Evolutionary conservation across 768 basidiomycete genomes (phyloP).

Genomic region (Psilocybe tampanensis): DNA sequence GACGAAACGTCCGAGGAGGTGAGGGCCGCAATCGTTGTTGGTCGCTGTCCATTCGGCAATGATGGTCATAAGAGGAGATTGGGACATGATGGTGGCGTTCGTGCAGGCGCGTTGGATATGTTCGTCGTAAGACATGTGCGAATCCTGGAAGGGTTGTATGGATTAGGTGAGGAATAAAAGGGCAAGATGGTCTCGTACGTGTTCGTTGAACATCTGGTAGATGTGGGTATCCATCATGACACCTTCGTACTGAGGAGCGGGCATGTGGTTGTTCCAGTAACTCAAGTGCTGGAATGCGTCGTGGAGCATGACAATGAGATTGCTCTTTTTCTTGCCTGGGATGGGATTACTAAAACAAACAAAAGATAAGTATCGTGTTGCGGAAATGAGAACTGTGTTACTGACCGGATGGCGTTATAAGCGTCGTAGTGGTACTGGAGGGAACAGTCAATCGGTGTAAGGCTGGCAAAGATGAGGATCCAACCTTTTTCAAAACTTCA

Average conservation of each 20-base stretch:
- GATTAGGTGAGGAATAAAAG: background rate
- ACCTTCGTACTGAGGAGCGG: conserved; percentile 49
- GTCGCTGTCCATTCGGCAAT: conserved; percentile 84
- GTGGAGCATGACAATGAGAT: conserved; percentile 65
- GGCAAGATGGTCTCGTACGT: conserved; percentile 35
- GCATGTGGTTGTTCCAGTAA: conserved; percentile 68
- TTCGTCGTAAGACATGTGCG: conserved; percentile 41
- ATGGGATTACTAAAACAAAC: conserved; percentile 35
- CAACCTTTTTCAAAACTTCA: conserved; percentile 40
- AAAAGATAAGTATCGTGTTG: conserved; percentile 16
- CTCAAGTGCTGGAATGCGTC: conserved; percentile 77
- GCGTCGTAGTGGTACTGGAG: conserved; percentile 71
- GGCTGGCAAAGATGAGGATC: background rate
- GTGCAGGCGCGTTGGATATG: conserved; percentile 33
- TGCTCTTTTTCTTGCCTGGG: conserved; percentile 56
- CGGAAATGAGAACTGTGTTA: background rate
- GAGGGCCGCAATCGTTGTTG: conserved; percentile 73
- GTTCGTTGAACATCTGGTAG: conserved; percentile 68
- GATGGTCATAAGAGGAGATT: conserved; percentile 42
- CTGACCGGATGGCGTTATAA: conserved; percentile 67
- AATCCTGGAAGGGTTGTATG: conserved; percentile 29
- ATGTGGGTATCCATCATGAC: conserved; percentile 82
- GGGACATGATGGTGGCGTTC: background rate
- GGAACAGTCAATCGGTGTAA: background rate
- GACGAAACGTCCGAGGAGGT: conserved; percentile 78